Evolutionary conservation across 148 eudicot species (phyloP).

Genomic region (Chenopodium formosanum): DNA sequence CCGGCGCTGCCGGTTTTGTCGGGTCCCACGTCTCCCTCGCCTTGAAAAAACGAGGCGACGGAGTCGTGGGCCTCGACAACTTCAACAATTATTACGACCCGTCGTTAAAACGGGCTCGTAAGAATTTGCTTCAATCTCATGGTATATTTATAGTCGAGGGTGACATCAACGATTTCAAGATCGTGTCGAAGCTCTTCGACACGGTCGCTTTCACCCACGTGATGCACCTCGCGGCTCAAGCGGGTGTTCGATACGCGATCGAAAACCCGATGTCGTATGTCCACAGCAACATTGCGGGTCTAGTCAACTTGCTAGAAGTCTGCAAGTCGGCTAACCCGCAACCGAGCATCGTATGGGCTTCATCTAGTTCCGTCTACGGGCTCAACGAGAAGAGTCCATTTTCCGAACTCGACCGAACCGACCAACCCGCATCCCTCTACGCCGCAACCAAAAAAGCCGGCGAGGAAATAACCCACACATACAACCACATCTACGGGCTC

Average conservation of each 20-base stretch:
- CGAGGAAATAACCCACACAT: slow-evolving; percentile 66
- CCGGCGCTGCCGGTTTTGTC: slow-evolving; percentile 82
- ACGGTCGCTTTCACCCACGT: slow-evolving; percentile 62
- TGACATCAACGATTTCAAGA: slow-evolving; percentile 49
- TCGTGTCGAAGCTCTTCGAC: slow-evolving; percentile 53
- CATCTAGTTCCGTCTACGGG: slow-evolving; percentile 86
- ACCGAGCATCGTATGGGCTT: slow-evolving; percentile 78
- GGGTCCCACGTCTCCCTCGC: slow-evolving; percentile 70
- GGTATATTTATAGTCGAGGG: slow-evolving; percentile 53
- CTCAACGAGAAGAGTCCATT: slow-evolving; percentile 64
- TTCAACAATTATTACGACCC: slow-evolving; percentile 77
- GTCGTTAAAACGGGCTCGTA: slow-evolving; percentile 50
- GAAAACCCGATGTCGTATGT: slow-evolving; percentile 70
- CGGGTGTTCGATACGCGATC: slow-evolving; percentile 76
- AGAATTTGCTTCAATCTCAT: slow-evolving; percentile 23
- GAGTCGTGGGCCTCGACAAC: slow-evolving; percentile 81
- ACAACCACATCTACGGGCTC: slow-evolving; percentile 76
- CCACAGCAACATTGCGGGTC: slow-evolving; percentile 67
- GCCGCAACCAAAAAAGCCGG: slow-evolving; percentile 86
- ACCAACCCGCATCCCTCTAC: slow-evolving; percentile 68
- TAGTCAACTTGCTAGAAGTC: slow-evolving; percentile 56
- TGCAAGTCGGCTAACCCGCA: slow-evolving; percentile 59
- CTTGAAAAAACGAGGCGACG: slow-evolving; percentile 65
- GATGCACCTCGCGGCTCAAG: slow-evolving; percentile 77
- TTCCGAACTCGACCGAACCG: slow-evolving; percentile 69